Conservation (phyloP, 495 filamentous ascomycete species). For the Trichoderma asperelloides region DNA sequence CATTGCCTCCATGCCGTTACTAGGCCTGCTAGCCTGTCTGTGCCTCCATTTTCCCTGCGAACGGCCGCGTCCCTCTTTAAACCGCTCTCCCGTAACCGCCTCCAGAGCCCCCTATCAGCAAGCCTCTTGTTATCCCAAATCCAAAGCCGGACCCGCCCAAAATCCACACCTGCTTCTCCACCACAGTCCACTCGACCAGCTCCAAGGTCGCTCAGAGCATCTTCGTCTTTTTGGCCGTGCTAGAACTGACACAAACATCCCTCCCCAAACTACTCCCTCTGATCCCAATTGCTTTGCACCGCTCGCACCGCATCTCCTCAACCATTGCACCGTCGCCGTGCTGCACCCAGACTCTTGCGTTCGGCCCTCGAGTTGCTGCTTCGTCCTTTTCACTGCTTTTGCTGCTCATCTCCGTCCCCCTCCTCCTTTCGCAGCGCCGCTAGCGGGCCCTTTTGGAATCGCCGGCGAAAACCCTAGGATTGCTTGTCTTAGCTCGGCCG, state of each 20-base stretch:
- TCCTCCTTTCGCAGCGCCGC: slow-evolving; percentile 3
- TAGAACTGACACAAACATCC: slow-evolving; percentile 1
- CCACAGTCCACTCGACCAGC: slow-evolving; percentile 1
- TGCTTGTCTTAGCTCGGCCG: background rate
- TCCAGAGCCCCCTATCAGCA: background rate
- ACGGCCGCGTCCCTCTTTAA: background rate
- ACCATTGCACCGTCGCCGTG: background rate
- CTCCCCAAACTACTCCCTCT: background rate
- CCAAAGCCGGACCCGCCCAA: background rate
- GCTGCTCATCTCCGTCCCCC: background rate
- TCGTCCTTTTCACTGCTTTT: background rate
- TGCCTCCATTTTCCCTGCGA: background rate
- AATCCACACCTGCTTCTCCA: background rate
- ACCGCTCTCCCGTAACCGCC: background rate
- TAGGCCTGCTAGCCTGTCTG: background rate
- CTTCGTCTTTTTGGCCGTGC: background rate
- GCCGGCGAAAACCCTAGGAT: slow-evolving; percentile 1
- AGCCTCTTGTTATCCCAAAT: background rate
- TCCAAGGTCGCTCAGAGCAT: background rate
- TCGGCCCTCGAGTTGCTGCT: background rate
- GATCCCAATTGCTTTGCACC: background rate
- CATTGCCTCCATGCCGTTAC: slow-evolving; percentile 6
- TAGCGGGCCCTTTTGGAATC: slow-evolving; percentile 3
- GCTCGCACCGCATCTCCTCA: background rate
- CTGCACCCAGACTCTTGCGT: background rate